Base-by-base conservation (phyloP, 495 filamentous ascomycete species). In the Xylaria cubensis region DNA sequence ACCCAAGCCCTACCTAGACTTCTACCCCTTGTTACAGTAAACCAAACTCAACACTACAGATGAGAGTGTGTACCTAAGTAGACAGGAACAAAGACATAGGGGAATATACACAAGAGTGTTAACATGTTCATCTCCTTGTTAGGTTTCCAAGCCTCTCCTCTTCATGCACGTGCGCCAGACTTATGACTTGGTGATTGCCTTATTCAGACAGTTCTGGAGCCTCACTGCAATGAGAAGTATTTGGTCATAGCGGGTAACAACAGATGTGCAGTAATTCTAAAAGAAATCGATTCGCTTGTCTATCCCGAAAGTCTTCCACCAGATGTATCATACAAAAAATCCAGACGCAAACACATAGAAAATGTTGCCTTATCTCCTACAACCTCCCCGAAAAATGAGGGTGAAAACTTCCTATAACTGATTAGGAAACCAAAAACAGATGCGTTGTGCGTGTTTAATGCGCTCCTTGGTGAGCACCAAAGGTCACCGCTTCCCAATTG, bases 261-360 rank as follows among this genome's bases (percentile, higher is more conserved):
- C 7, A 61, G 58, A 61, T 61, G 9, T 39, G 58, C 17, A 21
- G 58, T 61, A n/a, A 41, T 24, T 64, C 59, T 71, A 70, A 64
- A 64, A 55, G 39, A 71, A 64, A 56, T 48, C 12, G 48, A 71
- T 26, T 64, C 61, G 48, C 69, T 71, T 46, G 69, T 55, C 69
- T 64, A 64, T 64, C 51, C 46, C 46, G 34, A 71, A 51, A 42
- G 34, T 15, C 44, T 36, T 42, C 48, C 44, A 21, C 15, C 19
- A 42, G 15, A 42, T 51, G 21, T 67, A 67, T 58, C 48, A 61
- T 66, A 72, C 70, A 72, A 19, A 4, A 64, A 72, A 61, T 50
- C 10, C 15, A 41, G 5, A 48, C 13, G 41, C 24, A 59, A 64
- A 65, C 19, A 42, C 34, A 61, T 21, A 32, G 15, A 32, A 48